Conservation (phyloP, 2,329 filamentous ascomycete species). For the Gnomoniopsis smithogilvyi region DNA sequence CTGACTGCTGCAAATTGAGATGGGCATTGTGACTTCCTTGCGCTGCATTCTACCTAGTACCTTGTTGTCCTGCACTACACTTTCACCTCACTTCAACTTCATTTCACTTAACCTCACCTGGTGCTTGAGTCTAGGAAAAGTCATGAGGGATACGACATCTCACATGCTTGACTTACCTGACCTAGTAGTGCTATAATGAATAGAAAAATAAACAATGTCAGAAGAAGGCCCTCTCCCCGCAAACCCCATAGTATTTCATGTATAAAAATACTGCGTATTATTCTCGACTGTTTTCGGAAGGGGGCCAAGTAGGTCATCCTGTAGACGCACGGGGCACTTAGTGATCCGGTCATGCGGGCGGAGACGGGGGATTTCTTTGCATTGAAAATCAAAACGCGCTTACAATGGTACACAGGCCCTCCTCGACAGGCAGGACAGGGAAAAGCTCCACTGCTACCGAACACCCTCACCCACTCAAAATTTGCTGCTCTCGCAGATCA, state of each 20-base stretch:
- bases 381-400: neutral
- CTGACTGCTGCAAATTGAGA: neutral
- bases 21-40: neutral
- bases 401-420: neutral
- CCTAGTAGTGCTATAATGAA: too few species aligned
- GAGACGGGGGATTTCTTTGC: neutral
- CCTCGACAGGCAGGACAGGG: too few species aligned
- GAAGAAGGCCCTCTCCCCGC: too few species aligned
- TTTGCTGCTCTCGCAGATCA: neutral
- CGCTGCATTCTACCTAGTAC: too few species aligned
- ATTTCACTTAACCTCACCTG: neutral
- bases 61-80: too few species aligned
- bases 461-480: neutral
- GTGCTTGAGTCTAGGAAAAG: neutral
- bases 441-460: slow-evolving; percentile 9
- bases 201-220: too few species aligned
- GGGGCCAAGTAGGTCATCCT: slow-evolving; percentile 16
- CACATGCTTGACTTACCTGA: too few species aligned
- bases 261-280: neutral
- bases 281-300: neutral
- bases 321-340: slow-evolving; percentile 5
- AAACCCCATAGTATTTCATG: too few species aligned
- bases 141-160: too few species aligned
- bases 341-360: slow-evolving; percentile 6
- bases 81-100: neutral